Percentiles rank a stretch among this genome's conserved stretches.
Conservation (phyloP, 495 filamentous ascomycete genomes). For the Massariosphaeria phaeospora region DNA sequence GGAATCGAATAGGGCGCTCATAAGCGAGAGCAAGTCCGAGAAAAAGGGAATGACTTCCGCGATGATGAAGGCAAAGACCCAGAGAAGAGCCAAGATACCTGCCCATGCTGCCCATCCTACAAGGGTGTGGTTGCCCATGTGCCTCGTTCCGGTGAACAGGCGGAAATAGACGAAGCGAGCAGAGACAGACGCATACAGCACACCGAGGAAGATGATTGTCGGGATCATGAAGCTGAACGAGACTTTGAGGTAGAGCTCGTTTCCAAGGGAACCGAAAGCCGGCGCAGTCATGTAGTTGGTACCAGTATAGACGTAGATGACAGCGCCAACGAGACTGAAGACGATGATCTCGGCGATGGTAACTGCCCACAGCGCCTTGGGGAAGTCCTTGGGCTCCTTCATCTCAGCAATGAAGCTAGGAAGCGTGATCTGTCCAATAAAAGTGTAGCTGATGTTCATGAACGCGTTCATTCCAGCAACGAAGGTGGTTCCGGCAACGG, state of each 20-base stretch:
- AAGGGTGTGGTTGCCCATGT: constrained; percentile 75
- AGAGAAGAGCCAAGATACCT: constrained; percentile 65
- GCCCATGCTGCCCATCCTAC: constrained; percentile 75
- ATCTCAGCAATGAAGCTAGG: constrained; percentile 92
- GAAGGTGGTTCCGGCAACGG: constrained; percentile 67
- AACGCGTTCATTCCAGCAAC: constrained; percentile 76
- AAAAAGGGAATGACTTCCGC: constrained; percentile 91
- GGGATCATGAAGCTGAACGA: constrained; percentile 91
- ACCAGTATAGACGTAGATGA: constrained; percentile 77
- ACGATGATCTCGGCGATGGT: constrained; percentile 80
- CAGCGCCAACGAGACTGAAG: constrained; percentile 68
- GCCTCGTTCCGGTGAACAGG: constrained; percentile 64
- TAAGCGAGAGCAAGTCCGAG: constrained; percentile 71
- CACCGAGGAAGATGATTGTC: constrained; percentile 82
- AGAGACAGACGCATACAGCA: constrained; percentile 81
- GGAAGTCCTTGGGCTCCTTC: constrained; percentile 79
- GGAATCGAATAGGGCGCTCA: constrained; percentile 86
- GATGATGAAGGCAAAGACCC: constrained; percentile 76
- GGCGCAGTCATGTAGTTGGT: constrained; percentile 77
- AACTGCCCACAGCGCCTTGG: constrained; percentile 81
- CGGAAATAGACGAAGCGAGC: constrained; percentile 83
- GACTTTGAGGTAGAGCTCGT: constrained; percentile 70
- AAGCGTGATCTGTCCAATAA: constrained; percentile 88
- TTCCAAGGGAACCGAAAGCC: constrained; percentile 73
- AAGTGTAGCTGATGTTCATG: constrained; percentile 86